phyloP scores from a whole-genome alignment of 805 yeast genomes.

The Suhomyces sp. region DNA sequence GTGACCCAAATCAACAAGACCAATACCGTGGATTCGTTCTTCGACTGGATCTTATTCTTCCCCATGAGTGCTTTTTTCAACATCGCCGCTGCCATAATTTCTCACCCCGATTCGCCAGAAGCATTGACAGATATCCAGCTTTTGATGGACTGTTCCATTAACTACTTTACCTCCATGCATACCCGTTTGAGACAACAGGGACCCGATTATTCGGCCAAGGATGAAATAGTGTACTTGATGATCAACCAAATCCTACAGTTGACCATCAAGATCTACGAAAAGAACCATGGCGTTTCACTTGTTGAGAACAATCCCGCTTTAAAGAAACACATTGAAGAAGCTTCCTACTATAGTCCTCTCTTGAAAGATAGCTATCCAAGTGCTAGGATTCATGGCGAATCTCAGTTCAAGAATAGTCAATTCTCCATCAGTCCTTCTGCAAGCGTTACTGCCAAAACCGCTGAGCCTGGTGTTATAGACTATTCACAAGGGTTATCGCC shows the following conservation, averaged over 20 bases:
- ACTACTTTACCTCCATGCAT: slow-evolving; percentile 11
- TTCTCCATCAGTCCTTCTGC: background rate
- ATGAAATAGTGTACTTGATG: background rate
- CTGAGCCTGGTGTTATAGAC: background rate
- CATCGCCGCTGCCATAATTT: slow-evolving; percentile 18
- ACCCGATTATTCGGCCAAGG: background rate
- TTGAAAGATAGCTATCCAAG: background rate
- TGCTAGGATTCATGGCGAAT: background rate
- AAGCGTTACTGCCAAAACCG: background rate
- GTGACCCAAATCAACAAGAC: slow-evolving; percentile 18
- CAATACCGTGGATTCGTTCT: slow-evolving; percentile 19
- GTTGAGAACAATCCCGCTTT: background rate
- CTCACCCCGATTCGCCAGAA: slow-evolving; percentile 28
- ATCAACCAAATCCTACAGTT: background rate
- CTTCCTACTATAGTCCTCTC: background rate
- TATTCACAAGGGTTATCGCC: slow-evolving; percentile 7
- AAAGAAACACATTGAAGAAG: background rate
- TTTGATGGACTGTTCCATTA: slow-evolving; percentile 21
- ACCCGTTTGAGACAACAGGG: background rate
- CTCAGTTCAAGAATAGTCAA: background rate
- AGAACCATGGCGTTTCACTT: background rate
- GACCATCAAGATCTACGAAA: background rate
- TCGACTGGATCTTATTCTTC: slow-evolving; percentile 31
- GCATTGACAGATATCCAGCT: slow-evolving; percentile 26
- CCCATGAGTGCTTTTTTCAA: slow-evolving; percentile 30